phyloP scores from a whole-genome alignment of 78 protist genomes.

The Salpingoeca rosetta region DNA sequence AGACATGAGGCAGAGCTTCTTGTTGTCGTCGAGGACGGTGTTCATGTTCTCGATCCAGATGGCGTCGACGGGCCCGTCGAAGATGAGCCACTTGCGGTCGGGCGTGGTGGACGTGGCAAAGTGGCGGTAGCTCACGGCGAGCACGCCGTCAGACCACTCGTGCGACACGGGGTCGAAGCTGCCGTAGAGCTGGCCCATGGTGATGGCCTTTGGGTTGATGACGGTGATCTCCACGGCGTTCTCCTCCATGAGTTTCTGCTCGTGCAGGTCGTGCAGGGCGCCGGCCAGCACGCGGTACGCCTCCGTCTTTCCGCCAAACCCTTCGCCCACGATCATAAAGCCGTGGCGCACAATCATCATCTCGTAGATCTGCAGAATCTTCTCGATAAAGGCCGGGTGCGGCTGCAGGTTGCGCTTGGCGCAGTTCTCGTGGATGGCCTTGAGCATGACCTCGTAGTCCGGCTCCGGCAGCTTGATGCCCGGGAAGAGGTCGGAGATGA shows the following conservation, averaged over 20 bases:
- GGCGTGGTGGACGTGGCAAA: conserved; percentile 10
- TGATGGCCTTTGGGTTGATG: conserved; percentile 73
- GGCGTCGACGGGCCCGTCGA: conserved; percentile 88
- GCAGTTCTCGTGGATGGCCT: conserved; percentile 14
- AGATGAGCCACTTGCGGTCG: conserved; percentile 59
- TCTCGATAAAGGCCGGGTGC: conserved; percentile 22
- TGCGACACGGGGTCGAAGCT: conserved; percentile 50
- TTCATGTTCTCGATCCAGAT: conserved; percentile 80
- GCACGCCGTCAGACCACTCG: conserved; percentile 83
- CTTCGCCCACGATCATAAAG: conserved; percentile 71
- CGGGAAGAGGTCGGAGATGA: conserved; percentile 72
- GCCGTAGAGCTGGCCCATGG: conserved; percentile 85
- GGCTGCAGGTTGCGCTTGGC: conserved; percentile 37
- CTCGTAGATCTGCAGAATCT: conserved; percentile 55
- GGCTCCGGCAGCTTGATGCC: conserved; percentile 34
- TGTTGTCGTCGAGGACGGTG: conserved; percentile 87
- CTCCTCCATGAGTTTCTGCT: background rate
- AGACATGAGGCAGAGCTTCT: conserved; percentile 63
- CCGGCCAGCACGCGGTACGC: conserved; percentile 26
- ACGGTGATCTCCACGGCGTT: conserved; percentile 8
- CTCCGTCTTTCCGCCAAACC: conserved; percentile 50
- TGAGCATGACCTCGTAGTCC: conserved; percentile 35
- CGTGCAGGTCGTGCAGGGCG: conserved; percentile 33
- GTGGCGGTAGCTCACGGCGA: conserved; percentile 50
- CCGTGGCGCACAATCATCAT: conserved; percentile 78